Conservation (phyloP, 805 yeast species). For the Schwanniomyces pseudopolymorphus region DNA sequence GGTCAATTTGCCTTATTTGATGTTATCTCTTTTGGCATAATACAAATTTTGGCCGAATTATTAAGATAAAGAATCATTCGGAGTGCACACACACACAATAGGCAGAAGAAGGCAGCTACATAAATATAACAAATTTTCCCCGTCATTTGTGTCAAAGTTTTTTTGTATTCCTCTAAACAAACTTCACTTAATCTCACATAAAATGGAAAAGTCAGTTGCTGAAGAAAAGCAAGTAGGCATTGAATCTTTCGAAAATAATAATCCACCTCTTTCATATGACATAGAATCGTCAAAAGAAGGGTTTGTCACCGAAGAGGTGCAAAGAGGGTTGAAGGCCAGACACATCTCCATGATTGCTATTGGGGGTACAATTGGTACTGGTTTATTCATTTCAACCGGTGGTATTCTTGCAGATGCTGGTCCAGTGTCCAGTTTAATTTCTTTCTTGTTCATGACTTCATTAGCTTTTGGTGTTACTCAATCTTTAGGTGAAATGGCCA, state of each 20-base stretch:
- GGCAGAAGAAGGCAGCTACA: no score
- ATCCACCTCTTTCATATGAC: not conserved
- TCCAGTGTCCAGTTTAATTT: constrained; percentile 65
- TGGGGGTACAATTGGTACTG: constrained; percentile 82
- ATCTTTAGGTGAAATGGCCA: constrained; percentile 79
- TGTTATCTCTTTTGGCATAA: not conserved
- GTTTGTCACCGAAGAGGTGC: constrained; percentile 35
- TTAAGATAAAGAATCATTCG: not conserved
- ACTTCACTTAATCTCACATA: not conserved
- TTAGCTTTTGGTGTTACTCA: constrained; percentile 67
- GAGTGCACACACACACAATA: no score
- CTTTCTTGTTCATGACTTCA: constrained; percentile 65
- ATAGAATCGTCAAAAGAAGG: not conserved
- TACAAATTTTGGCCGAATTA: not conserved
- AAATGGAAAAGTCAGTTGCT: not conserved
- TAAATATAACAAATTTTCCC: not conserved
- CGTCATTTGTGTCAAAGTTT: not conserved
- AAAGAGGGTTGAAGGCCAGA: constrained; percentile 61
- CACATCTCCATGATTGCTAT: constrained; percentile 75
- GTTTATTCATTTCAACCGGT: constrained; percentile 67
- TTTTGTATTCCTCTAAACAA: not conserved
- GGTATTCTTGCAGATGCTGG: constrained; percentile 58
- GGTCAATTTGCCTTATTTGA: not conserved
- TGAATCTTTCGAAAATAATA: not conserved
- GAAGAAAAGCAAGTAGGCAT: not conserved